Evolutionary conservation across 176 grass and related monocot species (phyloP), one percentile per base, ranked within the genome.

Genomic region (Dendrocalamus sinicus): DNA sequence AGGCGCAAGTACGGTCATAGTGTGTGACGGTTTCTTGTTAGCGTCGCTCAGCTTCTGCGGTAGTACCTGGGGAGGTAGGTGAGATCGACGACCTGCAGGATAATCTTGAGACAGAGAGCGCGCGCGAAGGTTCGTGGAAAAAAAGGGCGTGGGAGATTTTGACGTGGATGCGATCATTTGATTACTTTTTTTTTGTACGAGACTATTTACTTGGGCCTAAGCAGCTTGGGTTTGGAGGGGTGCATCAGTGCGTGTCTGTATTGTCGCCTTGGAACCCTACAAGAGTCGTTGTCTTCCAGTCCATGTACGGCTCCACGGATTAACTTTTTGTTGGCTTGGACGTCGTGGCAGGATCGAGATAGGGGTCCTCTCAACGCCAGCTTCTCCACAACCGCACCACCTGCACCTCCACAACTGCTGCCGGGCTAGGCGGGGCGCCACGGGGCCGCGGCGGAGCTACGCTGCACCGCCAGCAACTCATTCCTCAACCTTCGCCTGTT

Each of bases 81-180:
- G 80, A 83, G 75, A 81, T 79, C 10, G 60, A 76, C 35, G 72
- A 67, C 47, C 32, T 7, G 22, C 65, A 28, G 51, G 35, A 10
- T 82, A 28, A 59, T 30, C 37, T 19, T 14, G 61, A 79, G 47
- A 53, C 19, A 55, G 62, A 54, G 19, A 26, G 28, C 20, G 26
- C 4, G 12, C 19, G 10, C 40, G 85, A 91, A 91, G 81, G 61
- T 88, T 91, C 89, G 70, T 0, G 81, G 89, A 88, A 91, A 43
- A 43, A 32, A 48, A 37, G 30, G 72, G 44, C 63, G 54, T 77
- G 9, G 77, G 44, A 72, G 71, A 82, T 71, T 30, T 69, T 69
- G 60, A 73, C 39, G 44, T 62, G 26, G 28, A 52, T 16, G 19
- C 9, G 28, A 5, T 24, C 24, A 1, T 59, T 59, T 59, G 40